Percentiles rank a stretch among this genome's conserved stretches.
Evolutionary conservation across 2,329 filamentous ascomycete genomes (phyloP).

Genomic region (Aspergillus costaricaensis): DNA sequence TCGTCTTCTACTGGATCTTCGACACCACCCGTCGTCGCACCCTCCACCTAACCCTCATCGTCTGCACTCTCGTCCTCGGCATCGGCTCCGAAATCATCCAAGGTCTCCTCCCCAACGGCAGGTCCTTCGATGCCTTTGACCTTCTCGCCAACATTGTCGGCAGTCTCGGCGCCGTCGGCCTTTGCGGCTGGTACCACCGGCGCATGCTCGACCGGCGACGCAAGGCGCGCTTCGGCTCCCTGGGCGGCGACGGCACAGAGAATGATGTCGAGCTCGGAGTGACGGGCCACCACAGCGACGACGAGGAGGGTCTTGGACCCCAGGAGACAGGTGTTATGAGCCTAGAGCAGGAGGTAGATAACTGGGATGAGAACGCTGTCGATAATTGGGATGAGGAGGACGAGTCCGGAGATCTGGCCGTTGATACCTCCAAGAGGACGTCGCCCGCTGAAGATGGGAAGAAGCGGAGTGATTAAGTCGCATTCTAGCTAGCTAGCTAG

Average conservation of each 20-base stretch:
- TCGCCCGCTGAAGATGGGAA: constrained; percentile 25
- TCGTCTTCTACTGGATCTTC: constrained; percentile 91
- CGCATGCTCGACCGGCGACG: constrained; percentile 90
- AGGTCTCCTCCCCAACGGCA: constrained; percentile 69
- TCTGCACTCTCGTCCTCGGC: constrained; percentile 68
- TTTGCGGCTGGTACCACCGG: constrained; percentile 91
- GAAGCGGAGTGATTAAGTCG: constrained; percentile 36
- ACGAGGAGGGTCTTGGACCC: constrained; percentile 39
- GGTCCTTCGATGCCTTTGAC: constrained; percentile 76
- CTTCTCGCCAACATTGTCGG: constrained; percentile 86
- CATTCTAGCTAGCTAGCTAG: neutral
- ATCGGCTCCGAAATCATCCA: constrained; percentile 61
- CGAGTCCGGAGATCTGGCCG: constrained; percentile 20
- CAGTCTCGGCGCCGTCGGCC: constrained; percentile 67
- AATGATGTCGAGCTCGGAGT: constrained; percentile 73
- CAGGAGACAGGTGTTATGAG: constrained; percentile 69
- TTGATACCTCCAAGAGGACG: constrained; percentile 25
- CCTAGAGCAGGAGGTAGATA: constrained; percentile 82
- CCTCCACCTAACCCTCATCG: constrained; percentile 76
- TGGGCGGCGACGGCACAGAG: constrained; percentile 54
- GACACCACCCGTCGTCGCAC: constrained; percentile 85
- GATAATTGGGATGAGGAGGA: constrained; percentile 67
- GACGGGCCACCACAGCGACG: constrained; percentile 46
- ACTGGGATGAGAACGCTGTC: constrained; percentile 86
- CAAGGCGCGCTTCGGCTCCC: constrained; percentile 69